Base-by-base conservation (phyloP, 805 yeast species). In the Millerago galiae region DNA sequence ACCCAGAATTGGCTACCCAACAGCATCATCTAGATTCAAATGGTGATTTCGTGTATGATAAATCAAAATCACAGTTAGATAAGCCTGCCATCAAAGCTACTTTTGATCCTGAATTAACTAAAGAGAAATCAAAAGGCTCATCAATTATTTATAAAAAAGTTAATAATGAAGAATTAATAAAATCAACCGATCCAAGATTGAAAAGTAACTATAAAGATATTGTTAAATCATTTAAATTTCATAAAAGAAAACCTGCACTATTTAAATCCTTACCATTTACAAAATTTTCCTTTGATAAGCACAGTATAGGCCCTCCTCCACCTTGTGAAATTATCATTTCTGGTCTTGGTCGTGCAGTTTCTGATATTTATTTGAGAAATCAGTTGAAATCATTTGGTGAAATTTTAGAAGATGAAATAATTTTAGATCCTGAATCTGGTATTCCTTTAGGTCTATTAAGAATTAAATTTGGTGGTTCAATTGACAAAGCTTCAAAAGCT, bases 291-390 rank as follows among this genome's bases (percentile, higher is more conserved):
- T 85, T 72, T 57, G 95, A 88, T 58, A 72, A 79, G 44, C 70
- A 81, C 53, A 85, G 95, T 0, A 56, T 86, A 11, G 95, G 93
- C 0, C 80, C 83, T 0, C 76, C 80, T 14, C 96, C 95, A 1
- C 71, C 79, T 4, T 65, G 75, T 8, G 89, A 83, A 53, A 60
- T 89, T 31, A 75, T 88, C 2, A 68, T 86, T 5, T 81, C 86
- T 74, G 83, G 81, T 15, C 66, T 81, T 38, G 81, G 86, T 3
- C 54, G 71, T 3, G 65, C 75, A 3, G 68, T 75, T n/a, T 70
- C 73, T 35, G 75, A 77, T 37, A 41, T 46, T 4, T 55, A 67
- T 14, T 43, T 74, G 3, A 68, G 66, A 37, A 77, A 81, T 47
- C 79, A 74, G 48, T 75, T 85, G 48, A 71, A 71, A 34, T 62